A percentile compares a stretch with the other conserved stretches of the same genome.
Evolutionary conservation across 108 stramenopile species (phyloP).

Genomic region (Cyclotella cryptica): DNA sequence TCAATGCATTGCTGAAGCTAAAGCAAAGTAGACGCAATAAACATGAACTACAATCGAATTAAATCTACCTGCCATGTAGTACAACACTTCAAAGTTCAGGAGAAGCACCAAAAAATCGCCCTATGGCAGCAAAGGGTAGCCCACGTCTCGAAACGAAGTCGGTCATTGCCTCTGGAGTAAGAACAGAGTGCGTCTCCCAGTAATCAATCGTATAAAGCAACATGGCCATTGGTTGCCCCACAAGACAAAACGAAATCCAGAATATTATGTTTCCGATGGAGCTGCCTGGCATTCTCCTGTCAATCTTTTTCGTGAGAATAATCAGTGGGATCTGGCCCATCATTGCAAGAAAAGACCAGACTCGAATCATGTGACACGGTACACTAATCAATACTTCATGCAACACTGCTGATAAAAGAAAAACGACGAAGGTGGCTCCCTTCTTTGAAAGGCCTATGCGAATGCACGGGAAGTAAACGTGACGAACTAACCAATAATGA

Average conservation of each 20-base stretch:
- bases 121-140: conserved; percentile 23
- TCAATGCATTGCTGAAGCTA: neutral
- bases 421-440: conserved; percentile 81
- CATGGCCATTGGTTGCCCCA: conserved; percentile 90
- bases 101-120: conserved; percentile 42
- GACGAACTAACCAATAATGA: conserved; percentile 94
- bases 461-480: conserved; percentile 90
- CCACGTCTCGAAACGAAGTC: conserved; percentile 8
- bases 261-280: conserved; percentile 84
- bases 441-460: conserved; percentile 73
- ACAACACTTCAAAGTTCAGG: conserved; percentile 27
- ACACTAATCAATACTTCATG: conserved; percentile 92
- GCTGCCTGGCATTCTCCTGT: conserved; percentile 60
- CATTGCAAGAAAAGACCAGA: conserved; percentile 92
- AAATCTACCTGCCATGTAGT: neutral
- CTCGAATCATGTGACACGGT: conserved; percentile 86
- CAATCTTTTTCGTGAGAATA: conserved; percentile 79
- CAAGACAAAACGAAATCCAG: conserved; percentile 84
- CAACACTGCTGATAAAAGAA: conserved; percentile 89
- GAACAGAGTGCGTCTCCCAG: conserved; percentile 50
- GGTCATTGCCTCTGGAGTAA: conserved; percentile 13
- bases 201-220: conserved; percentile 87
- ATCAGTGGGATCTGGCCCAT: conserved; percentile 92
- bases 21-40: neutral
- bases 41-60: neutral